A percentile compares a stretch with the other conserved stretches of the same genome.
Evolutionary conservation across 2,329 filamentous ascomycete genomes (phyloP).

Genomic region (Sporothrix inflata): DNA sequence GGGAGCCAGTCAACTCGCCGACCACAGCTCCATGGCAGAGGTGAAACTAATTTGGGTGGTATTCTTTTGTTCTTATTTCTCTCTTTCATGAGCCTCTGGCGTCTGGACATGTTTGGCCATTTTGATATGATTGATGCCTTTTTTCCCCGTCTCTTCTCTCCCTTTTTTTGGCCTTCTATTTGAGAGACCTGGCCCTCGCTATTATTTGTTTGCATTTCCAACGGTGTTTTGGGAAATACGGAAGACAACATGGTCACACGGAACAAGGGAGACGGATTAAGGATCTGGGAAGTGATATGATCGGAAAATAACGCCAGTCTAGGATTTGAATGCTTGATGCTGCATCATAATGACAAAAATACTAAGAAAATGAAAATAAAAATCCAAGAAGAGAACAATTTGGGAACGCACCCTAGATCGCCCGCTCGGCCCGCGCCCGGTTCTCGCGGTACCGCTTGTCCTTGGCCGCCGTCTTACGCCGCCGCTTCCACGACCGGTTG

Average conservation of each 20-base stretch:
- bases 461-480: constrained; percentile 65
- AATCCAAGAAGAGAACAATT: neutral
- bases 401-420: constrained; percentile 39
- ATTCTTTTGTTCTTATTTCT: neutral
- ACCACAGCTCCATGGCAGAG: neutral
- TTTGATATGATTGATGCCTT: neutral
- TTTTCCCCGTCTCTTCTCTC: neutral
- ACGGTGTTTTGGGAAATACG: neutral
- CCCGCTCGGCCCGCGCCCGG: constrained; percentile 49
- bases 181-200: neutral
- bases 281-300: neutral
- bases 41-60: neutral
- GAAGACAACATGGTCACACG: neutral
- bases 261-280: neutral
- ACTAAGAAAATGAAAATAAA: neutral
- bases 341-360: neutral
- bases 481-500: constrained; percentile 68
- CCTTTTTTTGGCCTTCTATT: neutral
- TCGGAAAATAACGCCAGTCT: neutral
- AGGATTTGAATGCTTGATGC: neutral
- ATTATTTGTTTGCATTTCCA: neutral
- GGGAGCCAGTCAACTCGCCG: neutral
- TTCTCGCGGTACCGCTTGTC: constrained; percentile 70
- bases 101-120: neutral
- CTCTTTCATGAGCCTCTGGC: neutral